phyloP scores from a whole-genome alignment of 495 filamentous ascomycete genomes.

The Aspergillus heteromorphus region DNA sequence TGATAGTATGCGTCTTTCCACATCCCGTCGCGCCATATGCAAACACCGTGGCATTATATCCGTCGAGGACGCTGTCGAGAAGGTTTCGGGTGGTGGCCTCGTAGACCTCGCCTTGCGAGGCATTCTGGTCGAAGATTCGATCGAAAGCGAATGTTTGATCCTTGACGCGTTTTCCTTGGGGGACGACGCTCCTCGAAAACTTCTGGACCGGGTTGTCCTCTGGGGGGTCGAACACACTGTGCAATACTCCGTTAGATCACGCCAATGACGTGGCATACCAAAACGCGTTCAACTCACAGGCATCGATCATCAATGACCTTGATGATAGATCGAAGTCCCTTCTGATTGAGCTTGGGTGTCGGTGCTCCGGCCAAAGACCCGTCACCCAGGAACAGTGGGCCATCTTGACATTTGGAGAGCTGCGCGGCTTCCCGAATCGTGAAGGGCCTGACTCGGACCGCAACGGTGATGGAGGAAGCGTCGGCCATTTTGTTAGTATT shows the following conservation, averaged over 20 bases:
- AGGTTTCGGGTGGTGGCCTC: conserved; percentile 85
- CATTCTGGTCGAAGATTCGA: conserved; percentile 93
- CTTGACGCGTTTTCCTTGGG: conserved; percentile 87
- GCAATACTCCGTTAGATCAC: conserved; percentile 9
- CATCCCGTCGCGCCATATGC: conserved; percentile 97
- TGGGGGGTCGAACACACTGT: conserved; percentile 92
- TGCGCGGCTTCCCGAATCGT: conserved; percentile 64
- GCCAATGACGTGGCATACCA: neutral
- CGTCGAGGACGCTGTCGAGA: conserved; percentile 91
- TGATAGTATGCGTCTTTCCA: conserved; percentile 97
- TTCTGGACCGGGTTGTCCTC: conserved; percentile 94
- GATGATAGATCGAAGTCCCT: conserved; percentile 84
- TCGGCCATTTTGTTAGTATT: conserved; percentile 45
- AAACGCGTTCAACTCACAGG: conserved; percentile 58
- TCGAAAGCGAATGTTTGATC: conserved; percentile 98
- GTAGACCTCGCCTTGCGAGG: conserved; percentile 90
- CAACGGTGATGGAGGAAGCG: conserved; percentile 63
- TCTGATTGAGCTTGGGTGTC: conserved; percentile 73
- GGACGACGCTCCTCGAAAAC: conserved; percentile 77
- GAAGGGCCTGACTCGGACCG: conserved; percentile 91
- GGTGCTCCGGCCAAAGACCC: conserved; percentile 83
- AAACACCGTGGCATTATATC: conserved; percentile 98
- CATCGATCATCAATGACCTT: conserved; percentile 96
- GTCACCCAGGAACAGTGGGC: conserved; percentile 87
- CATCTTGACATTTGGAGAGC: conserved; percentile 72